Conservation (phyloP, 1,284 basidiomycete species). For the Leccinum subspadiceum region DNA sequence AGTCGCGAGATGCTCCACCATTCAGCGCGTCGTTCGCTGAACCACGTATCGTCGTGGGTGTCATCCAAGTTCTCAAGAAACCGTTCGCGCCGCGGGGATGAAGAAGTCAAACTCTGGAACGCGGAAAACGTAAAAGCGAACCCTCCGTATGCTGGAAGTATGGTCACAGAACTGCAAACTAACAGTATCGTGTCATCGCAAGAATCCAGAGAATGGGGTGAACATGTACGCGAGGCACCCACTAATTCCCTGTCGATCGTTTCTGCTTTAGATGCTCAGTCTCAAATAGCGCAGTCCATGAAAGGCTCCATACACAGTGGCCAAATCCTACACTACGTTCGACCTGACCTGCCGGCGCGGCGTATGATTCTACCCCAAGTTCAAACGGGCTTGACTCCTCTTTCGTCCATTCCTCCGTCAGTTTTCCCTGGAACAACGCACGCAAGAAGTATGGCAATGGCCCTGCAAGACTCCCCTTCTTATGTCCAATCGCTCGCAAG, state of each 20-base stretch:
- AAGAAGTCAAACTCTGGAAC: constrained; percentile 37
- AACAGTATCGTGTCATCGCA: constrained; percentile 1
- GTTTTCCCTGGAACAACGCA: background rate
- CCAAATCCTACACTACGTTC: constrained; percentile 2
- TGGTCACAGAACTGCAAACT: background rate
- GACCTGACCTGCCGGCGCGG: background rate
- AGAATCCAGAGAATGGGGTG: constrained; percentile 8
- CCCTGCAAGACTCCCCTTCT: constrained; percentile 41
- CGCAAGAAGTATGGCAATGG: background rate
- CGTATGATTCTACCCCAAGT: constrained; percentile 4
- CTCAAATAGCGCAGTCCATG: constrained; percentile 7
- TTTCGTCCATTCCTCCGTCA: constrained; percentile 1
- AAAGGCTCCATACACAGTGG: constrained; percentile 8
- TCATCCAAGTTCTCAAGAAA: constrained; percentile 24
- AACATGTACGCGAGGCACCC: constrained; percentile 8
- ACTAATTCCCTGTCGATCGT: constrained; percentile 1
- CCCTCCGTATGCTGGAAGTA: constrained; percentile 4
- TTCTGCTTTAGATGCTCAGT: constrained; percentile 10
- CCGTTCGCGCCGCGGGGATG: constrained; percentile 27
- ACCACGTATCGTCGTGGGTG: constrained; percentile 38
- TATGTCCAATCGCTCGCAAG: constrained; percentile 31
- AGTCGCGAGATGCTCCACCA: constrained; percentile 17
- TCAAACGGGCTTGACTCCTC: background rate
- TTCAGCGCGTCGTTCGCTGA: constrained; percentile 28
- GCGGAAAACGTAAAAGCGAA: constrained; percentile 27